A percentile compares a stretch with the other conserved stretches of the same genome.
These are phyloP conservation scores for peach (Prunus persica) DNA, from an alignment of 306 rosid species.

Conservation along the genomic window DNA sequence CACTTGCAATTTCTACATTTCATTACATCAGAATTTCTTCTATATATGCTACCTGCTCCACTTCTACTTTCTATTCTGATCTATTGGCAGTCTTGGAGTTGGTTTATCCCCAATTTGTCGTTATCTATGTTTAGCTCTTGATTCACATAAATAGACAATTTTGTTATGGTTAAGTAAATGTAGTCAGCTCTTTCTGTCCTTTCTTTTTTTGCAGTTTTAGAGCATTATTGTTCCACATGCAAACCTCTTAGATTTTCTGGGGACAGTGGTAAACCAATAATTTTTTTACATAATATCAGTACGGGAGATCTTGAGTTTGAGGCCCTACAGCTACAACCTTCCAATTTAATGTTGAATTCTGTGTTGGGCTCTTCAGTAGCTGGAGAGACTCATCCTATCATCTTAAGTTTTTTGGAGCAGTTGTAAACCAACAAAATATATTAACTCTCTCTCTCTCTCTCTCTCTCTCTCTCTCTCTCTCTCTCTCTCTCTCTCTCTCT, in stretches of 20 bases:
- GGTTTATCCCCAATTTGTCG: background rate
- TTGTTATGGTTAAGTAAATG: background rate
- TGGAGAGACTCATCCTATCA: background rate
- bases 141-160: background rate
- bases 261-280: constrained; percentile 1
- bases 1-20: background rate
- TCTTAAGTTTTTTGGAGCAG: background rate
- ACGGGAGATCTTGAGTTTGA: background rate
- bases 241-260: background rate
- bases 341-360: background rate
- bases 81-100: background rate
- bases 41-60: background rate
- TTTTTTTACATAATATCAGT: background rate
- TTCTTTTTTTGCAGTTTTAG: background rate
- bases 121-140: background rate
- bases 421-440: background rate
- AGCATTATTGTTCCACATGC: background rate
- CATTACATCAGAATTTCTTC: background rate
- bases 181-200: background rate
- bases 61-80: background rate
- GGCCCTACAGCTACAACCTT: background rate
- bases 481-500: background rate
- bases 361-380: background rate
- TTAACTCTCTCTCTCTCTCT: background rate
- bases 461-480: background rate